These are phyloP conservation scores for Acorus calamus DNA, from an alignment of 106 monocot species.

Conservation along the genomic window DNA sequence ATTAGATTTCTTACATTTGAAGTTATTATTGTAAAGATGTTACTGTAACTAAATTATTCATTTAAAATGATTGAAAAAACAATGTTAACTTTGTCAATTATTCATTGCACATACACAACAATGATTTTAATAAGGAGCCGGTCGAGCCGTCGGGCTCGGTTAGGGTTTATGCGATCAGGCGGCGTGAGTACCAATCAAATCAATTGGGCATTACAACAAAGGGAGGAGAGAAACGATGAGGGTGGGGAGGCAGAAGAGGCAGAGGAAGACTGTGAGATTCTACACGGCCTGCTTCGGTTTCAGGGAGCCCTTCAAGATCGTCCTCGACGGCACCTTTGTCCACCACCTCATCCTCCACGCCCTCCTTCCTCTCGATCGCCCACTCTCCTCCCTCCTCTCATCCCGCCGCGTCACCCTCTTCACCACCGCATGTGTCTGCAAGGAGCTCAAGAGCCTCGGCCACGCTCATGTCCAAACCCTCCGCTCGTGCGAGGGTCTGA, in stretches of 20 bases:
- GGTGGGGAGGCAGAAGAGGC: constrained; percentile 80
- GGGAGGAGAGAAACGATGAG: constrained; percentile 35
- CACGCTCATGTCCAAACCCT: constrained; percentile 33
- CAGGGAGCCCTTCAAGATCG: constrained; percentile 88
- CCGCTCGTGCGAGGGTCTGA: constrained; percentile 36
- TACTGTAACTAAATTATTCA: too few relatives aligned
- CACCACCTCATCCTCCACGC: constrained; percentile 71
- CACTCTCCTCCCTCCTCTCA: constrained; percentile 45
- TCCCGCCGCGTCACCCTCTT: constrained; percentile 39
- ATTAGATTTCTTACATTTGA: too few relatives aligned
- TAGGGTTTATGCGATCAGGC: too few relatives aligned
- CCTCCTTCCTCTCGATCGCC: constrained; percentile 57
- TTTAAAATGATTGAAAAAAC: too few relatives aligned
- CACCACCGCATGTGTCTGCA: constrained; percentile 52
- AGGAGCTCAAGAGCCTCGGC: constrained; percentile 66
- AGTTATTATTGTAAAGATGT: too few relatives aligned
- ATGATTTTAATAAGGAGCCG: too few relatives aligned
- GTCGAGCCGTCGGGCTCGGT: too few relatives aligned
- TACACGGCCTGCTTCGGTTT: constrained; percentile 83
- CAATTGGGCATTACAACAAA: background rate
- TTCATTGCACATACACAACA: too few relatives aligned
- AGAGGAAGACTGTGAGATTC: constrained; percentile 73
- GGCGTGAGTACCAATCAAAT: too few relatives aligned
- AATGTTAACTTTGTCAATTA: too few relatives aligned
- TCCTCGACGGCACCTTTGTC: constrained; percentile 84